A percentile compares a stretch with the other conserved stretches of the same genome.
Conservation (phyloP, 1,284 basidiomycete genomes). For the Pseudozyma sp. region DNA sequence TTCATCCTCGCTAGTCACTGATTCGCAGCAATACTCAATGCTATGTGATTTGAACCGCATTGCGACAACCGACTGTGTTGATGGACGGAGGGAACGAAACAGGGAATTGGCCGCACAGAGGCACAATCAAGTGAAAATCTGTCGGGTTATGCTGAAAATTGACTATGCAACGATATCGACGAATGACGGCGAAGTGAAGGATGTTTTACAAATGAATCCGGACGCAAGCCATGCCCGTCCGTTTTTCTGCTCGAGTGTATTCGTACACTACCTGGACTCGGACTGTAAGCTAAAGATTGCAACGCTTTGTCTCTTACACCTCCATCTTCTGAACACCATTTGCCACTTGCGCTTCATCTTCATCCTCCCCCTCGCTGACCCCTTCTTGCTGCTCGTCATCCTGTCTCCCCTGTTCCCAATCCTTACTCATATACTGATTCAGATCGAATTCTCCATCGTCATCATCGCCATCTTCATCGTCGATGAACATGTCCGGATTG, state of each 20-base stretch:
- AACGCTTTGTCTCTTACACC: constrained; percentile 2
- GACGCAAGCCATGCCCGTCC: not conserved
- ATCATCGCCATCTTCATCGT: constrained; percentile 74
- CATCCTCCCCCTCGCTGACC: constrained; percentile 37
- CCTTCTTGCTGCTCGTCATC: constrained; percentile 45
- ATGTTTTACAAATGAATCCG: too few relatives aligned
- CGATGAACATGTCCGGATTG: constrained; percentile 94
- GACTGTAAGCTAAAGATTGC: not conserved
- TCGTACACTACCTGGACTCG: not conserved
- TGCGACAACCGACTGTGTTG: not conserved
- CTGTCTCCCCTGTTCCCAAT: constrained; percentile 63
- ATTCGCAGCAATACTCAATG: not conserved
- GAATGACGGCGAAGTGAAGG: too few relatives aligned
- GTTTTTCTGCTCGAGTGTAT: not conserved
- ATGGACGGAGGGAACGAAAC: not conserved
- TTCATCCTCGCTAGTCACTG: not conserved
- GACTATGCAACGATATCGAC: too few relatives aligned
- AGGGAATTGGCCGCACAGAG: too few relatives aligned
- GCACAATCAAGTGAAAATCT: too few relatives aligned
- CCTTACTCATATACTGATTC: constrained; percentile 58
- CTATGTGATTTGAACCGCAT: too few relatives aligned
- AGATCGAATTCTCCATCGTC: constrained; percentile 61
- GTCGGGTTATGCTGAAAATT: too few relatives aligned
- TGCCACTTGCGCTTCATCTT: constrained; percentile 2
- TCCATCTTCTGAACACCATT: constrained; percentile 26